A percentile compares a stretch with the other conserved stretches of the same genome.
These are phyloP conservation scores for Salvia rosmarinus DNA, from an alignment of 257 asterid genomes.

Conservation along the genomic window DNA sequence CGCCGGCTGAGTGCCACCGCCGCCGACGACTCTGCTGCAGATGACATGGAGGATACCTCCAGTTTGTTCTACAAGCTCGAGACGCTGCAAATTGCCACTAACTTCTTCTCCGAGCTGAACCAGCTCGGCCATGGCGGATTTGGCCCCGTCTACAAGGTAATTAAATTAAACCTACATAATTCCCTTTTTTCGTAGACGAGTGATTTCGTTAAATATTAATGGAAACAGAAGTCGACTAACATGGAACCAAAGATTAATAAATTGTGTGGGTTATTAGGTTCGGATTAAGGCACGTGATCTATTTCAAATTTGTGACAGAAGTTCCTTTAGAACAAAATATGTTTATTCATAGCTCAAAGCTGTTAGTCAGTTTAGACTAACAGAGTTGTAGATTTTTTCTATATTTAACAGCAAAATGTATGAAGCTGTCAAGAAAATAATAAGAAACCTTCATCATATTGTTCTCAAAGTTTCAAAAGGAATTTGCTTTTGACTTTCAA, in stretches of 20 bases:
- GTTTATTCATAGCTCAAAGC: too few relatives aligned
- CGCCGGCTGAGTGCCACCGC: conserved; percentile 35
- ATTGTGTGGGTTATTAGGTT: not conserved
- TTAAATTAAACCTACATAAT: not conserved
- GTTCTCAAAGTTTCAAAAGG: too few relatives aligned
- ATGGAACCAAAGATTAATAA: not conserved
- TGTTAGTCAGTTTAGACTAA: too few relatives aligned
- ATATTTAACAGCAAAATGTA: too few relatives aligned
- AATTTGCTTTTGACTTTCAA: too few relatives aligned
- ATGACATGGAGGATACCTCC: conserved; percentile 40
- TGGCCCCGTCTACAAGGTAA: conserved; percentile 81
- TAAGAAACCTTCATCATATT: too few relatives aligned
- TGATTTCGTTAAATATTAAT: not conserved
- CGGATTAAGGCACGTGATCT: not conserved
- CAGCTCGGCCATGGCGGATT: conserved; percentile 87
- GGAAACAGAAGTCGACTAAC: not conserved
- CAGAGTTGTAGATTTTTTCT: too few relatives aligned
- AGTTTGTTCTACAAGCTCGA: conserved; percentile 63
- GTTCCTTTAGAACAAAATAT: too few relatives aligned
- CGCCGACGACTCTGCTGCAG: conserved; percentile 40
- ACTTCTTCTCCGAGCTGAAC: conserved; percentile 76
- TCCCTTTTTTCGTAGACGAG: not conserved
- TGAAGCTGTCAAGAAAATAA: too few relatives aligned
- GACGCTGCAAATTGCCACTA: conserved; percentile 72
- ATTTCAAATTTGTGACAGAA: too few relatives aligned